These are phyloP conservation scores for Aspergillus carlsbadensis DNA, from an alignment of 495 filamentous ascomycete genomes.

Conservation along the genomic window DNA sequence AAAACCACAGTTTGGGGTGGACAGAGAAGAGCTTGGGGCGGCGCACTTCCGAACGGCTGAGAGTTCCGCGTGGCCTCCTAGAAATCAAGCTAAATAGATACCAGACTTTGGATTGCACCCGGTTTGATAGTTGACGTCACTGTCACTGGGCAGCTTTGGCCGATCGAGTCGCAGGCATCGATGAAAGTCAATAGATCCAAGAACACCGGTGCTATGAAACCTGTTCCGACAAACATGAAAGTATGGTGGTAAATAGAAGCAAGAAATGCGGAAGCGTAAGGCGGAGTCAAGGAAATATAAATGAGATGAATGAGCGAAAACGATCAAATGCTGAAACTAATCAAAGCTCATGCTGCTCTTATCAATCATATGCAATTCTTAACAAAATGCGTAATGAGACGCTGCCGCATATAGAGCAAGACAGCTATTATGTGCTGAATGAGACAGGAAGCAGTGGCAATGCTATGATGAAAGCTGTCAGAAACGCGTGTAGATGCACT, in stretches of 20 bases:
- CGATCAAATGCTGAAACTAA: slow-evolving; percentile 9
- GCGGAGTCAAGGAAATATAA: background rate
- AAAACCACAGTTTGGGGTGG: background rate
- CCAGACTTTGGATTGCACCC: background rate
- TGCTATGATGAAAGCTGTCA: background rate
- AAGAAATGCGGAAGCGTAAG: slow-evolving; percentile 8
- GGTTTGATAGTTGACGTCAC: background rate
- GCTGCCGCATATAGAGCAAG: background rate
- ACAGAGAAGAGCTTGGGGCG: background rate
- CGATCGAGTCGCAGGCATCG: background rate
- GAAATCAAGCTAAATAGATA: background rate
- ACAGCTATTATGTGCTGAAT: background rate
- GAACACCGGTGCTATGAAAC: slow-evolving; percentile 23
- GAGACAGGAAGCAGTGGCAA: background rate
- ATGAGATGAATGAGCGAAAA: slow-evolving; percentile 6
- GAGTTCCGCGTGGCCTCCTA: slow-evolving; percentile 8
- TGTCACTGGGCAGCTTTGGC: slow-evolving; percentile 8
- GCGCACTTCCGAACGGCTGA: background rate
- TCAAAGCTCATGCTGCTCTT: slow-evolving; percentile 4
- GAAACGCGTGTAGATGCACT: slow-evolving; percentile 8
- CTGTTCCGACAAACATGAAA: slow-evolving; percentile 21
- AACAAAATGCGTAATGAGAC: background rate
- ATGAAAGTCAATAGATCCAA: slow-evolving; percentile 11
- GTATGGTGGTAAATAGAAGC: slow-evolving; percentile 15
- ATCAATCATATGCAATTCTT: background rate